Base-by-base conservation (phyloP, 75 land plant species). In the Azolla pinnata region DNA sequence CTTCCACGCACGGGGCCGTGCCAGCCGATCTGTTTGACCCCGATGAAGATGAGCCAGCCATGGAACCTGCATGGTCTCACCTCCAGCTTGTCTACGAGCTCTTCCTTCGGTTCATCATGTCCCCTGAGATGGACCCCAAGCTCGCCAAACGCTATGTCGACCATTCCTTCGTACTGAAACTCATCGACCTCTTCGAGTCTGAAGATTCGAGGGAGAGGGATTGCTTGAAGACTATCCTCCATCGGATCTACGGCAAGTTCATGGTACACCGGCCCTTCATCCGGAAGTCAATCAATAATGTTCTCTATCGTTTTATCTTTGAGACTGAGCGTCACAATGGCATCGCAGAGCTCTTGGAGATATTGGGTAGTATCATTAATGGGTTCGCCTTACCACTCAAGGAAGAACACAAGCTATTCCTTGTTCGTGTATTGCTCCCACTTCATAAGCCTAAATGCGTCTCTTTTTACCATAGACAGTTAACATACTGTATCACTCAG, bases 351-450 rank as follows among this genome's bases (percentile, higher is more conserved):
- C 30, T 83, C 49, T 66, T 83, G 46, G 85, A 83, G 73, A 73
- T 83, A 0, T 75, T 75, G 73, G 85, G 85, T 24, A 83, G 79
- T 52, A 83, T 83, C 28, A 76, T 83, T 50, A 79, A 76, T 51
- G 85, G 85, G 0, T 83, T 83, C 28, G 54, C 71, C 0, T 60
- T 83, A 48, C 85, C 85, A 19, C 69, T 83, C 44, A 83, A 80
- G 58, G 79, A 75, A 31, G n/a, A n/a, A n/a, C n/a, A n/a, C n/a
- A n/a, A n/a, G n/a, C n/a, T n/a, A n/a, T n/a, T n/a, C n/a, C n/a
- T 83, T 50, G 65, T 26, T 31, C 70, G 74, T 40, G 79, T 75
- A 29, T 69, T 83, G 18, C 31, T 83, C n/a, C 85, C 83, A 1
- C 56, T 83, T 50, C 85, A 83, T 59, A 83, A 79, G 74, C 66